phyloP scores from a whole-genome alignment of 768 basidiomycete species.

The Lactarius vividus region DNA sequence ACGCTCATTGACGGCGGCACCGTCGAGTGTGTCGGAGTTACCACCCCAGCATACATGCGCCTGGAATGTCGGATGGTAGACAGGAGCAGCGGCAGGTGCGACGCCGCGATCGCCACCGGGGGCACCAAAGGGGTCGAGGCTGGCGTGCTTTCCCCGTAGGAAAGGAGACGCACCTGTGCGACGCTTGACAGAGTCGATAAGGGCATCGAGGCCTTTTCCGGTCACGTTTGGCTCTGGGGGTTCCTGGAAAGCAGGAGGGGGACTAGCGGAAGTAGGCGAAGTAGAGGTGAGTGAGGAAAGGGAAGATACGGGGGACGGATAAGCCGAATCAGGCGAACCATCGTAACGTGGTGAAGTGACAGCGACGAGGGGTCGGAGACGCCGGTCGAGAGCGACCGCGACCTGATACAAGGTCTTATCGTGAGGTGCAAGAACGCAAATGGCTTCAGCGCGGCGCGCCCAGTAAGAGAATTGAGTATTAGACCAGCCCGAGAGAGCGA shows the following conservation, averaged over 20 bases:
- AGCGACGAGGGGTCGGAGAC: constrained; percentile 36
- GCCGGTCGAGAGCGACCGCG: constrained; percentile 41
- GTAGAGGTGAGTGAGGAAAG: constrained; percentile 23
- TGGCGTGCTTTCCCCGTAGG: constrained; percentile 50
- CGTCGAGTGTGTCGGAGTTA: constrained; percentile 14
- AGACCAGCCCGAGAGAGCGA: constrained; percentile 50
- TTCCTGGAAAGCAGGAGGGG: constrained; percentile 33
- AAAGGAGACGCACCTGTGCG: constrained; percentile 47
- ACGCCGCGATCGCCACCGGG: constrained; percentile 38
- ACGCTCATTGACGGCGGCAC: constrained; percentile 10
- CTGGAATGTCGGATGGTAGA: constrained; percentile 33
- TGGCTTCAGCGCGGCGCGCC: constrained; percentile 50
- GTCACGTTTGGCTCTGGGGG: constrained; percentile 42
- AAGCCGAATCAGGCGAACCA: constrained; percentile 27
- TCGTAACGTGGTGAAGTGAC: constrained; percentile 24
- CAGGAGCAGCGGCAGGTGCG: constrained; percentile 28
- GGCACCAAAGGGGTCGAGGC: constrained; percentile 48
- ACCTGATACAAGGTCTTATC: constrained; percentile 43
- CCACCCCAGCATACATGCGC: constrained; percentile 32
- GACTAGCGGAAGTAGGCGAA: constrained; percentile 19
- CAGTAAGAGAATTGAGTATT: constrained; percentile 55
- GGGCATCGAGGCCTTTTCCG: constrained; percentile 49
- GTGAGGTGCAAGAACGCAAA: constrained; percentile 44
- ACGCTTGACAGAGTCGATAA: constrained; percentile 50
- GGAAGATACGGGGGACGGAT: constrained; percentile 27